Evolutionary conservation across 805 yeast genomes (phyloP).

Genomic region (Zygosaccharomyces bisporus): DNA sequence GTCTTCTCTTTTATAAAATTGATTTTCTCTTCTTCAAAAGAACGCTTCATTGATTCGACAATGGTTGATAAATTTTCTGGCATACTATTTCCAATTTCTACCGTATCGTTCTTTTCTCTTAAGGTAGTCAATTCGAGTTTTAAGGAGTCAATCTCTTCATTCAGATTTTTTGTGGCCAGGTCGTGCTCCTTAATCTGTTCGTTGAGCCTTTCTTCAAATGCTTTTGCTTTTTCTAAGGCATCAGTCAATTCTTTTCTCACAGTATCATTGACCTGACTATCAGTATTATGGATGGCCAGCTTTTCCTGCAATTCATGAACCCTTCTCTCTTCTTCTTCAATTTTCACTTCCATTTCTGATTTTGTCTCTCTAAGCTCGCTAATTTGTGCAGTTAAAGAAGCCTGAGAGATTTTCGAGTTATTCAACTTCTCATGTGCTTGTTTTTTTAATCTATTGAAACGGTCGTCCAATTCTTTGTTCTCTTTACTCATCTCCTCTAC

Average conservation of each 20-base stretch:
- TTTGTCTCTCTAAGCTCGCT: slow-evolving; percentile 35
- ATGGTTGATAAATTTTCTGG: slow-evolving; percentile 29
- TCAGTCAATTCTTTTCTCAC: slow-evolving; percentile 20
- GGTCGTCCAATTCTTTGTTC: slow-evolving; percentile 35
- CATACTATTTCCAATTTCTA: slow-evolving; percentile 29
- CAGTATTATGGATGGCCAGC: slow-evolving; percentile 6
- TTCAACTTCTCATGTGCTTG: slow-evolving; percentile 37
- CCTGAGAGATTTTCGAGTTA: slow-evolving; percentile 34
- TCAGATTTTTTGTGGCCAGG: slow-evolving; percentile 11
- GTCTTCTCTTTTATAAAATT: slow-evolving; percentile 20
- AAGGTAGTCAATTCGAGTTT: slow-evolving; percentile 25
- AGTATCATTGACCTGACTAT: slow-evolving; percentile 5
- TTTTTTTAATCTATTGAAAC: slow-evolving; percentile 33
- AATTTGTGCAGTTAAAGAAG: slow-evolving; percentile 39
- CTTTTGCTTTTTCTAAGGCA: slow-evolving; percentile 23
- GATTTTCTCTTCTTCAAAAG: slow-evolving; percentile 29
- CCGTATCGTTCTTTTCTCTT: slow-evolving; percentile 26
- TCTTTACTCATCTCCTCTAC: slow-evolving; percentile 21
- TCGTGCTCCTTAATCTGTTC: slow-evolving; percentile 10
- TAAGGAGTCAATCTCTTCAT: slow-evolving; percentile 20
- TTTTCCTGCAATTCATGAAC: slow-evolving; percentile 12
- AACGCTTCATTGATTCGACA: slow-evolving; percentile 30
- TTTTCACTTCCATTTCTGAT: slow-evolving; percentile 33
- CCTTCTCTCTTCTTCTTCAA: slow-evolving; percentile 16
- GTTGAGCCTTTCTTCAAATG: slow-evolving; percentile 17